Conservation (phyloP, 352 stramenopile species). For the Saprolegnia parasitica region DNA sequence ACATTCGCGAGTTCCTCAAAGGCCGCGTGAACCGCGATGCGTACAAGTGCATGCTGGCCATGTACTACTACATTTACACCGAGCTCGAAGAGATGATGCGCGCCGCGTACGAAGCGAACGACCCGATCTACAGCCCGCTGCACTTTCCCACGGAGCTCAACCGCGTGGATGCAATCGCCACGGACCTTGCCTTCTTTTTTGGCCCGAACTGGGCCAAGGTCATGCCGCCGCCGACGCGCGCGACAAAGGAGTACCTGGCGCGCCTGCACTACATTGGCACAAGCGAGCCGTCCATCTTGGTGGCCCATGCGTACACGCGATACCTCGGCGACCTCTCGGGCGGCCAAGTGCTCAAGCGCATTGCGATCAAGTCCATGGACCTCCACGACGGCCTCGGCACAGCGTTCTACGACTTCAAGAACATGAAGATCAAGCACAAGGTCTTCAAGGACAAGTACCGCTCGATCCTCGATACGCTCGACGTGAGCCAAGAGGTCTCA, state of each 20-base stretch:
- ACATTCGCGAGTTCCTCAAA: slow-evolving; percentile 66
- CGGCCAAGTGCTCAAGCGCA: slow-evolving; percentile 58
- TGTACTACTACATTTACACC: slow-evolving; percentile 59
- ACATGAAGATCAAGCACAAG: slow-evolving; percentile 40
- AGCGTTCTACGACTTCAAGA: slow-evolving; percentile 55
- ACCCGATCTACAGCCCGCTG: slow-evolving; percentile 38
- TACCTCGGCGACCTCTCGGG: slow-evolving; percentile 74
- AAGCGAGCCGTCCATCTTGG: slow-evolving; percentile 53
- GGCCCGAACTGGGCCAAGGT: slow-evolving; percentile 35
- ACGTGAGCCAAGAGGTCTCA: slow-evolving; percentile 35
- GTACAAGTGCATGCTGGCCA: slow-evolving; percentile 45
- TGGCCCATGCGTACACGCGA: slow-evolving; percentile 72
- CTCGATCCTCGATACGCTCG: slow-evolving; percentile 40
- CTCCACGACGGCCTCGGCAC: slow-evolving; percentile 35
- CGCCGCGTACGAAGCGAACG: background rate
- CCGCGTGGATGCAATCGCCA: slow-evolving; percentile 33
- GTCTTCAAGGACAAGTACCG: slow-evolving; percentile 67
- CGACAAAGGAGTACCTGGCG: slow-evolving; percentile 1
- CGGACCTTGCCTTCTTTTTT: slow-evolving; percentile 55
- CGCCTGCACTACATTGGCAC: slow-evolving; percentile 28
- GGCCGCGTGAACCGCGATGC: slow-evolving; percentile 50
- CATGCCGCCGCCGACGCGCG: slow-evolving; percentile 41
- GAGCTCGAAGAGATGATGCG: slow-evolving; percentile 38
- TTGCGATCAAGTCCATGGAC: slow-evolving; percentile 38
- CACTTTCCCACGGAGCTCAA: slow-evolving; percentile 48